Conservation (phyloP, 148 eudicot species). For the Rhododendron kiyosumense region DNA sequence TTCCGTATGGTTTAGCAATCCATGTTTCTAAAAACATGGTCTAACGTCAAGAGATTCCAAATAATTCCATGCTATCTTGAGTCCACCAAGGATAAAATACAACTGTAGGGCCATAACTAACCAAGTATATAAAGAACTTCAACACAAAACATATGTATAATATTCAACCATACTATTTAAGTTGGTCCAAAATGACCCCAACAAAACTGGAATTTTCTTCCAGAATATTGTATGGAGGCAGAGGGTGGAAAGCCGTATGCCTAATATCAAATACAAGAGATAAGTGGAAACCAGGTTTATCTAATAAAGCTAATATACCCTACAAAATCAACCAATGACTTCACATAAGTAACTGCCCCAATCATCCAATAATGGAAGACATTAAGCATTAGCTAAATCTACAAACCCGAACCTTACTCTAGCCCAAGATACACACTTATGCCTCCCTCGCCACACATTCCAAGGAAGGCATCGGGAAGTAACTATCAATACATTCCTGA, state of each 20-base stretch:
- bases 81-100: background rate
- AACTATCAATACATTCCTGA: background rate
- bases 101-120: background rate
- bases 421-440: background rate
- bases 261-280: background rate
- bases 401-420: background rate
- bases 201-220: background rate
- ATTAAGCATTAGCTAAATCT: background rate
- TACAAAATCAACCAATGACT: background rate
- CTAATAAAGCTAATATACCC: background rate
- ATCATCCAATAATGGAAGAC: background rate
- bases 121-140: background rate
- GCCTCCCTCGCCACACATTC: background rate
- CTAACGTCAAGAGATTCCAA: background rate
- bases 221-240: background rate
- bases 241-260: background rate
- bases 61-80: background rate
- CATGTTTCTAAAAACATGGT: background rate
- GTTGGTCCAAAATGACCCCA: background rate
- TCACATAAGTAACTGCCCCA: background rate
- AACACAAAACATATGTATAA: background rate
- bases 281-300: background rate
- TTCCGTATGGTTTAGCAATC: background rate
- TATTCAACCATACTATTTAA: background rate
- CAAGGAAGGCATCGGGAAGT: background rate